A percentile compares a stretch with the other conserved stretches of the same genome.
Evolutionary conservation across 352 stramenopile species (phyloP).

Genomic region (Phytophthora kernoviae): DNA sequence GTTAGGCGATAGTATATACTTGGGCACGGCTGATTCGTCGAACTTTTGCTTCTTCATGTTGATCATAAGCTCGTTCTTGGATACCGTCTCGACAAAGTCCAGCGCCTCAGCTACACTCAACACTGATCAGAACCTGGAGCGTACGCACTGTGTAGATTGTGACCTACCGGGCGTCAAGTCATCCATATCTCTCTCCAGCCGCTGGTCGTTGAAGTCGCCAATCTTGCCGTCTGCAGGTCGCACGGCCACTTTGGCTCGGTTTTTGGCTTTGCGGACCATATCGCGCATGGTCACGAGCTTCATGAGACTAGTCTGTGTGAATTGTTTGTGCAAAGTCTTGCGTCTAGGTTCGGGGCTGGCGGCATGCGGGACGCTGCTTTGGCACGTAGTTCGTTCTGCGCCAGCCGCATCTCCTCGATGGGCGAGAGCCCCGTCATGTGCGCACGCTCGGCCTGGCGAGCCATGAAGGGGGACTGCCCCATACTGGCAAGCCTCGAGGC

Average conservation of each 20-base stretch:
- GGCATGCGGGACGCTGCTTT: constrained; percentile 66
- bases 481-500: constrained; percentile 20
- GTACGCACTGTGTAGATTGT: background rate
- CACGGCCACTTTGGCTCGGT: constrained; percentile 52
- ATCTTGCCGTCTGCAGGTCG: constrained; percentile 35
- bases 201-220: constrained; percentile 32
- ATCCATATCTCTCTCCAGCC: constrained; percentile 71
- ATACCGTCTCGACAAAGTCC: constrained; percentile 77
- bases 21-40: constrained; percentile 81
- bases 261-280: constrained; percentile 64
- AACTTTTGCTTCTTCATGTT: constrained; percentile 87
- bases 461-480: constrained; percentile 73
- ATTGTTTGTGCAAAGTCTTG: constrained; percentile 22
- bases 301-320: constrained; percentile 52
- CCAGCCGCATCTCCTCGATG: constrained; percentile 84
- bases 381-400: constrained; percentile 78
- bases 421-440: constrained; percentile 80
- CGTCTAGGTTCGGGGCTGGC: constrained; percentile 7
- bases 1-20: constrained; percentile 77
- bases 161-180: constrained; percentile 73
- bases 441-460: constrained; percentile 66
- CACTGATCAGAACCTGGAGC: constrained; percentile 8
- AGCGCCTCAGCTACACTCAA: constrained; percentile 60
- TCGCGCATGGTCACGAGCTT: constrained; percentile 64
- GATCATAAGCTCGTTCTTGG: constrained; percentile 85